Evolutionary conservation across 768 basidiomycete genomes (phyloP), one percentile per base, ranked within the genome.

Genomic region (Pleurotus djamor): DNA sequence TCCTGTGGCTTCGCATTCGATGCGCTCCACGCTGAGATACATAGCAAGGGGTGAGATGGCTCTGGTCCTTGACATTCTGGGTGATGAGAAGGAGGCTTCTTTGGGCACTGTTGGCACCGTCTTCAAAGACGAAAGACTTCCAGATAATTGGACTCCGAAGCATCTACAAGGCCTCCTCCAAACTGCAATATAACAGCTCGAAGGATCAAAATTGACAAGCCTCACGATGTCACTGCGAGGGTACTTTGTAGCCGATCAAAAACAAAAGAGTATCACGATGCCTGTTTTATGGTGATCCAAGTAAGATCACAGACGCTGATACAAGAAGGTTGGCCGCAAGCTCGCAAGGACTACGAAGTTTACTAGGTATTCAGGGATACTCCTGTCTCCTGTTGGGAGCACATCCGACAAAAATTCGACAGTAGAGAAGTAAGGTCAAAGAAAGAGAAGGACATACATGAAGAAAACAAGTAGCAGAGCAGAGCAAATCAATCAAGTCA

Each of bases 11-110:
- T 58, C 57, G 48, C 66, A 0, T 55, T 79, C 35, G 72, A 75
- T 41, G 52, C 67, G n/a, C 48, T 76, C 4, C 78, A 79, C 55
- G 68, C 71, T 9, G 78, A 79, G 66, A 69, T 79, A 50, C n/a
- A n/a, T n/a, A 28, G 79, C 78, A 4, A 70, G 77, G 4, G 78
- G 77, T 12, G 78, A 79, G 64, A 73, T 78, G 65, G 74, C 77
- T 0, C 65, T 79, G 35, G 72, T 78, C 4, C 70, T 79, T 13
- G 76, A 74, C 4, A 60, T 79, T 34, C 49, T 59, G 7, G 67
- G 65, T 10, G 16, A 52, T 12, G 57, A 38, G 48, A n/a, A 36
- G 14, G 72, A 72, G 6, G 59, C 76, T 9, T 63, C 66, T 7
- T 13, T 73, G 59, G 63, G 68, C 13, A 51, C 65, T 7, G 58